Conservation (phyloP, 371 early-diverging fungal species). For the Mucor indicus region DNA sequence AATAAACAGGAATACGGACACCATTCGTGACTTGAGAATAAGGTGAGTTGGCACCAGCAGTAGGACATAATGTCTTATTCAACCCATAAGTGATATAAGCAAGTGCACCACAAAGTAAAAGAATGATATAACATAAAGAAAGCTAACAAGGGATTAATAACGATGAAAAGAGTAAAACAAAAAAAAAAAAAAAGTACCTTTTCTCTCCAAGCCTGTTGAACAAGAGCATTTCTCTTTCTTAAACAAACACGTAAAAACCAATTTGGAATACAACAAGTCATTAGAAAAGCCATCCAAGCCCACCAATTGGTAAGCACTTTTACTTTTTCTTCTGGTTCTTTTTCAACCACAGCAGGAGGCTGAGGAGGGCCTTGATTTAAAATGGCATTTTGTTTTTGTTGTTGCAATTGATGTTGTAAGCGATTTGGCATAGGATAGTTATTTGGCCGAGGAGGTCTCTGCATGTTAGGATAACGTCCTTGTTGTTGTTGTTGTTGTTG, state of each 20-base stretch:
- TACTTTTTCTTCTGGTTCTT: slow-evolving; percentile 39
- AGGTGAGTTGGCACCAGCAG: slow-evolving; percentile 10
- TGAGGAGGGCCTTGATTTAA: no score
- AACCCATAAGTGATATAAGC: slow-evolving; percentile 68
- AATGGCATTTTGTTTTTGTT: slow-evolving; percentile 31
- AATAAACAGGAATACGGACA: slow-evolving; percentile 30
- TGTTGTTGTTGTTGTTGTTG: slow-evolving; percentile 10
- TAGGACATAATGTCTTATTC: slow-evolving; percentile 48
- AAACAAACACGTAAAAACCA: slow-evolving; percentile 48
- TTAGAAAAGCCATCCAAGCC: slow-evolving; percentile 51
- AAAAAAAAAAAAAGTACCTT: slow-evolving; percentile 42
- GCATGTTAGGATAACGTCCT: not conserved
- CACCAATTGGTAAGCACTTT: slow-evolving; percentile 52
- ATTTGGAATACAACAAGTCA: slow-evolving; percentile 57
- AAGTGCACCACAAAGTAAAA: slow-evolving; percentile 53
- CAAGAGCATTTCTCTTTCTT: slow-evolving; percentile 39
- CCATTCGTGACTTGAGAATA: slow-evolving; percentile 19
- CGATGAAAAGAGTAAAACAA: not conserved
- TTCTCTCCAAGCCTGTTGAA: slow-evolving; percentile 71
- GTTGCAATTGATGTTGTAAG: slow-evolving; percentile 37
- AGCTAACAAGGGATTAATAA: slow-evolving; percentile 40
- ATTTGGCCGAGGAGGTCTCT: slow-evolving; percentile 12
- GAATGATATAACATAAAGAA: slow-evolving; percentile 68
- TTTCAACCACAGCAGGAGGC: no score
- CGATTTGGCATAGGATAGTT: slow-evolving; percentile 42